Conservation (phyloP, 306 rosid species). For the Quercus ilex region DNA sequence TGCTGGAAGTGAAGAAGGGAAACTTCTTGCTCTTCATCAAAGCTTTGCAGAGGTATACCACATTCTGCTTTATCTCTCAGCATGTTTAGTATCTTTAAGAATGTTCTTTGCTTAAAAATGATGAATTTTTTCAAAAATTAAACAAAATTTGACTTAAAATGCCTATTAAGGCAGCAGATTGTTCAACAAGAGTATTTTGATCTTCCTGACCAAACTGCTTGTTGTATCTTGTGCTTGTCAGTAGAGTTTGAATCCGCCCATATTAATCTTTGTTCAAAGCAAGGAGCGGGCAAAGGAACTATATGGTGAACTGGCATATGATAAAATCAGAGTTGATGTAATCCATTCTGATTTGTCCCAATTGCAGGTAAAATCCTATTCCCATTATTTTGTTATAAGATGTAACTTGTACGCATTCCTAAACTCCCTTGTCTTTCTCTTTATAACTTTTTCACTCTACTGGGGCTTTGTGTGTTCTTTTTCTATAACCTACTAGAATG, state of each 20-base stretch:
- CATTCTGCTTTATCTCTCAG: neutral
- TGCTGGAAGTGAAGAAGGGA: slow-evolving; percentile 96
- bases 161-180: neutral
- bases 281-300: slow-evolving; percentile 97
- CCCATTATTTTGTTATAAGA: slow-evolving; percentile 10
- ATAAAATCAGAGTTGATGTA: slow-evolving; percentile 71
- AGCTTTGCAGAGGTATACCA: slow-evolving; percentile 78
- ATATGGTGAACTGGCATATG: slow-evolving; percentile 65
- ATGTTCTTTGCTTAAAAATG: neutral
- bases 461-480: neutral
- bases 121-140: neutral
- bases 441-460: neutral
- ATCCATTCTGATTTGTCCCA: slow-evolving; percentile 90
- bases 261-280: slow-evolving; percentile 87
- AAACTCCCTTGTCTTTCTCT: neutral
- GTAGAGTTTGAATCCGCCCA: slow-evolving; percentile 88
- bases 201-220: slow-evolving; percentile 22
- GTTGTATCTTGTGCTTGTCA: slow-evolving; percentile 17
- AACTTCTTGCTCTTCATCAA: slow-evolving; percentile 84
- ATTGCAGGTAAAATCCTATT: slow-evolving; percentile 51
- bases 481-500: neutral
- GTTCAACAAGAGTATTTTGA: slow-evolving; percentile 8
- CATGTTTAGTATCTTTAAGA: neutral
- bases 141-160: neutral
- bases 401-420: neutral